Conservation (phyloP, 2,329 filamentous ascomycete species). For the Pestalotiopsis fici region DNA sequence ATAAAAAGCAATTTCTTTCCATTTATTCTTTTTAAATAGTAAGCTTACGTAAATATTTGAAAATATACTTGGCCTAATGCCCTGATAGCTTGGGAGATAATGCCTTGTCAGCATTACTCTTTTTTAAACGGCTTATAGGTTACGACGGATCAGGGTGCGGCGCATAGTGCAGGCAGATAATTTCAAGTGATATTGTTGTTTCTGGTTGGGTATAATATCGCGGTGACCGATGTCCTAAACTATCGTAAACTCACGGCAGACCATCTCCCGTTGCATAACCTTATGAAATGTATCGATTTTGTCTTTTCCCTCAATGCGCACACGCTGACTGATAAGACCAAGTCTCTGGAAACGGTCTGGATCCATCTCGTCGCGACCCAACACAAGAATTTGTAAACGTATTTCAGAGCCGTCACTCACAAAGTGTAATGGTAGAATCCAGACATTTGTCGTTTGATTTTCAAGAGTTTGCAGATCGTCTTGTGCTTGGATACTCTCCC, state of each 20-base stretch:
- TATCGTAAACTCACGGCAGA: not conserved
- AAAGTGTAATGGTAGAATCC: not conserved
- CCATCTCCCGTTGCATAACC: not conserved
- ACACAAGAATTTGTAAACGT: not conserved
- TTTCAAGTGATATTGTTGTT: too few relatives aligned
- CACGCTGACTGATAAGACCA: rapidly evolving
- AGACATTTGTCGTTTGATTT: not conserved
- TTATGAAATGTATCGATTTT: not conserved
- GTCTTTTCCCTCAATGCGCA: not conserved
- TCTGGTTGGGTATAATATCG: too few relatives aligned
- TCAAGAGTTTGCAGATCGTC: not conserved
- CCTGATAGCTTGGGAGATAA: too few relatives aligned
- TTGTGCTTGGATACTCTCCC: not conserved
- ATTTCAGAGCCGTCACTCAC: not conserved
- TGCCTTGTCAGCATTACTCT: too few relatives aligned
- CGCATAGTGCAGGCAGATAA: too few relatives aligned
- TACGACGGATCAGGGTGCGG: too few relatives aligned
- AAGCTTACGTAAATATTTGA: too few relatives aligned
- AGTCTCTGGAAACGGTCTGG: not conserved
- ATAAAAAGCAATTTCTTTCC: too few relatives aligned
- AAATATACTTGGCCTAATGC: too few relatives aligned
- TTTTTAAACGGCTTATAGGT: too few relatives aligned
- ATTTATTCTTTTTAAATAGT: too few relatives aligned
- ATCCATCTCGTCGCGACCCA: not conserved
- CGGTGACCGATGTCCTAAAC: not conserved